Base-by-base conservation (phyloP, 176 grass and related monocot genomes). In the Carex pumila region DNA sequence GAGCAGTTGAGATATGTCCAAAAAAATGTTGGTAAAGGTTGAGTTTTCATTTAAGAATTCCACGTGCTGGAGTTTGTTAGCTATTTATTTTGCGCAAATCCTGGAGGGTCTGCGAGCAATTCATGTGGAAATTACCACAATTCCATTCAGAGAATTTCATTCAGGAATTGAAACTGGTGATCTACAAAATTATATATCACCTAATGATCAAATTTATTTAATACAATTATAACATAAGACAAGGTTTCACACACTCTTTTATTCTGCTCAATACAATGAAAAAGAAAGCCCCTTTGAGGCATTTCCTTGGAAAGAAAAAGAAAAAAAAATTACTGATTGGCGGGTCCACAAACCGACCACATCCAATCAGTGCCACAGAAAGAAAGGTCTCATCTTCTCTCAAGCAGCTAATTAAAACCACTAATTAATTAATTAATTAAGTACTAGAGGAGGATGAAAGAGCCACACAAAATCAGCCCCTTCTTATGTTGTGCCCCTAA, bases 331-430 rank as follows among this genome's bases (percentile, higher is more conserved):
- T n/a, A 85, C 67, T 39, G 22, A 59, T 60, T 59, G 83, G 54
- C 55, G 83, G 83, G 68, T 69, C 68, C 57, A 85, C 47, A 55
- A 85, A 43, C 83, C 83, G 55, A 85, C 83, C 83, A 85, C 83
- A 72, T 69, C 83, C 68, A 47, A 75, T 10, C 41, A 85, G 36
- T 85, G 68, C 29, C 29, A 75, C 37, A 14, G 47, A 74, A 58
- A 72, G 66, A 57, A 57, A 75, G 59, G 17, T 60, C 67, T 72
- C 61, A 36, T 75, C 66, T 85, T 43, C 65, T 85, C 68, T 61
- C 68, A 53, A 72, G 61, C 64, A 85, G 53, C 54, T 45, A 25
- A 25, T 25, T 25, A 72, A 67, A 29, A 29, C 9, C 65, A 83
- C 73, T 30, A 57, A 78, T 56, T 34, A 77, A 6, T 22, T 47